phyloP scores from a whole-genome alignment of 176 grass and related monocot species.

The Avena insularis region DNA sequence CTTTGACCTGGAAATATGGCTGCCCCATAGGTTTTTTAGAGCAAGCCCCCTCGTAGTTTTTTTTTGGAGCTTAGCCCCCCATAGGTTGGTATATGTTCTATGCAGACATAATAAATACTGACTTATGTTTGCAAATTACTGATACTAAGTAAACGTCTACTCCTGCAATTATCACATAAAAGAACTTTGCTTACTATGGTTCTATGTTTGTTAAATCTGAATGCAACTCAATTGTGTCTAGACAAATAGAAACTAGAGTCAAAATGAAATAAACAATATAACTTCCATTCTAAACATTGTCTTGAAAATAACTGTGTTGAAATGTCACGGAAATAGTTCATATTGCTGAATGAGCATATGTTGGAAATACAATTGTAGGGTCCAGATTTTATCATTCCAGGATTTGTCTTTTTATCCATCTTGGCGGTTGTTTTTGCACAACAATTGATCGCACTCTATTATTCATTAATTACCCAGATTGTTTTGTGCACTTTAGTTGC shows the following conservation, averaged over 20 bases:
- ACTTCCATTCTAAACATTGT: background rate
- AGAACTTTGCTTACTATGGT: background rate
- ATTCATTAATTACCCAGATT: background rate
- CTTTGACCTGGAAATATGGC: slow-evolving; percentile 12
- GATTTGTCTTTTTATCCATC: background rate
- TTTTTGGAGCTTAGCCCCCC: background rate
- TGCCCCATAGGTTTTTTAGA: background rate
- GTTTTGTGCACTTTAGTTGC: background rate
- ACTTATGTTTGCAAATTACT: background rate
- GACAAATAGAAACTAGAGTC: background rate
- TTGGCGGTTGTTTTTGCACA: background rate
- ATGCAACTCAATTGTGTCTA: background rate
- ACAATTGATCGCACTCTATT: background rate
- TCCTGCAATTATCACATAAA: background rate
- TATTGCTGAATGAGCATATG: background rate
- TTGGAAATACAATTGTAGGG: background rate
- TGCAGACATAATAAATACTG: background rate
- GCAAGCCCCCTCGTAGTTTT: background rate
- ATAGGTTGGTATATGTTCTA: slow-evolving; percentile 8
- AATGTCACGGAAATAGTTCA: background rate
- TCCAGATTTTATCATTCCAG: background rate
- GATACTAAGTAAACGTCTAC: background rate
- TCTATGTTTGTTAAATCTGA: slow-evolving; percentile 19
- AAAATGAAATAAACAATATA: background rate
- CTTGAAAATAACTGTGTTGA: background rate